Evolutionary conservation across 1,284 basidiomycete genomes (phyloP).

Genomic region (Moesziomyces aphidis): DNA sequence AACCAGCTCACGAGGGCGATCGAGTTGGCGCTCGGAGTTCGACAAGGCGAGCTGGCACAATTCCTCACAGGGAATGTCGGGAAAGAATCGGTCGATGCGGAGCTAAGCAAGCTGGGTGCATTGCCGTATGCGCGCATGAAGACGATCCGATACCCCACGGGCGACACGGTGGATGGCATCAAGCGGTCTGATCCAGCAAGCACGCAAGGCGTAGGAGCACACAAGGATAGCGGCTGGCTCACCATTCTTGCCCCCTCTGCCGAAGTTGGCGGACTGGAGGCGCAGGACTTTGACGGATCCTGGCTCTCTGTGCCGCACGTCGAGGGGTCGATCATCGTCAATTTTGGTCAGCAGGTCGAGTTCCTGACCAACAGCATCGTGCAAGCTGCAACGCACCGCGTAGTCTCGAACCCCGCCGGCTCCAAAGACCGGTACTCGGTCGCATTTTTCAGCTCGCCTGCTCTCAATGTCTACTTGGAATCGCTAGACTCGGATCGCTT

Average conservation of each 20-base stretch:
- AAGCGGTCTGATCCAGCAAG: constrained; percentile 18
- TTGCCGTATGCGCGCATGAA: constrained; percentile 56
- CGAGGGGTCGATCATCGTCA: constrained; percentile 48
- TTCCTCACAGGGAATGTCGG: constrained; percentile 25
- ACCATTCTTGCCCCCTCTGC: constrained; percentile 53
- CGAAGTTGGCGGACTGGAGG: constrained; percentile 51
- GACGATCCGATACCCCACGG: constrained; percentile 56
- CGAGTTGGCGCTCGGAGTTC: constrained; percentile 45
- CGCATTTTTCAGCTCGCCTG: constrained; percentile 57
- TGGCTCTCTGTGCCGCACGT: constrained; percentile 56
- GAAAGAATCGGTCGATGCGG: constrained; percentile 2
- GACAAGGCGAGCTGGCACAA: constrained; percentile 28
- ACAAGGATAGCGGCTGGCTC: constrained; percentile 61
- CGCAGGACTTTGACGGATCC: constrained; percentile 47
- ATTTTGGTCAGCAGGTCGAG: constrained; percentile 64
- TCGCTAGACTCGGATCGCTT: constrained; percentile 30
- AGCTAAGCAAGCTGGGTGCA: constrained; percentile 12
- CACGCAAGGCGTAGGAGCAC: constrained; percentile 60
- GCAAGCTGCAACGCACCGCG: constrained; percentile 58
- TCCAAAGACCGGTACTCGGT: constrained; percentile 26
- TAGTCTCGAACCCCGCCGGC: constrained; percentile 25
- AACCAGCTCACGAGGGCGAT: constrained; percentile 51
- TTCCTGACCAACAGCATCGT: constrained; percentile 50
- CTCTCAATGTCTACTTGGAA: constrained; percentile 39
- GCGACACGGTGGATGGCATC: constrained; percentile 44